Conservation (phyloP, 2,329 filamentous ascomycete species). For the Didymella arachidicola region DNA sequence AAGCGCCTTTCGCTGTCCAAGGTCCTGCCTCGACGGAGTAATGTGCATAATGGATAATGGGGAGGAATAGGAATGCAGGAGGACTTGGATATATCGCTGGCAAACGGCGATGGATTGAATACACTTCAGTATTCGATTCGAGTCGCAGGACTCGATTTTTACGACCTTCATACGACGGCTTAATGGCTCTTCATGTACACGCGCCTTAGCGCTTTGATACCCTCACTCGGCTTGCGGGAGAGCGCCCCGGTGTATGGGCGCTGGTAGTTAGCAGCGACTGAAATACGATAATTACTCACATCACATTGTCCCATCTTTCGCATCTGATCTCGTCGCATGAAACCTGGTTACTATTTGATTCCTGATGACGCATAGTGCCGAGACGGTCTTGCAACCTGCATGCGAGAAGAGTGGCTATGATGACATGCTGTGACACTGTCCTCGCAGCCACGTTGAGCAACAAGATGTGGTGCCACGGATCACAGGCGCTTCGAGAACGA, state of each 20-base stretch:
- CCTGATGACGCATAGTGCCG: not conserved
- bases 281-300: constrained; percentile 29
- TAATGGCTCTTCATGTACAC: constrained; percentile 35
- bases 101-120: constrained; percentile 25
- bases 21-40: constrained; percentile 36
- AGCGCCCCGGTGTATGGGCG: constrained; percentile 22
- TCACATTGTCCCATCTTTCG: not conserved
- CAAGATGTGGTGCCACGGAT: constrained; percentile 8
- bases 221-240: constrained; percentile 32
- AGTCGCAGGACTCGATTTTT: constrained; percentile 26
- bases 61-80: constrained; percentile 18
- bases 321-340: not conserved
- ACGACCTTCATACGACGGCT: constrained; percentile 28
- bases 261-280: constrained; percentile 37
- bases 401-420: not conserved
- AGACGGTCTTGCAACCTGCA: not conserved
- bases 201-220: constrained; percentile 44
- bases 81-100: constrained; percentile 37
- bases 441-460: constrained; percentile 10
- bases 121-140: constrained; percentile 20
- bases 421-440: constrained; percentile 5
- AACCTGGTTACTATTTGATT: not conserved
- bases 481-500: constrained; percentile 18
- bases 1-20: constrained; percentile 36
- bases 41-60: constrained; percentile 44